Conservation (phyloP, 2,329 filamentous ascomycete species). For the Emmonsia crescens region DNA sequence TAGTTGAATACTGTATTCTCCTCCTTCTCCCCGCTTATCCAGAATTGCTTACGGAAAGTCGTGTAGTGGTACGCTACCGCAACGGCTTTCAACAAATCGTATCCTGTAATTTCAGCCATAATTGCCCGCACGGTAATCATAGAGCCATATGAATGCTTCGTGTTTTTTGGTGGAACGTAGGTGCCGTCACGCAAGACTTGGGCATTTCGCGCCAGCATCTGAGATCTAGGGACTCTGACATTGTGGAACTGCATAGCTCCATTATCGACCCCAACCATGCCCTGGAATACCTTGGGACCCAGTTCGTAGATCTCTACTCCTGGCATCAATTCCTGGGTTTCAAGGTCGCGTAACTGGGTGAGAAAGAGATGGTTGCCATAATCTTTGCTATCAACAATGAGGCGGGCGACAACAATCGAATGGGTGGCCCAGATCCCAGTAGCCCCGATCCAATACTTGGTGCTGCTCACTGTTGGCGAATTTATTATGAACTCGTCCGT, state of each 20-base stretch:
- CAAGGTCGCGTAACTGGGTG: constrained; percentile 20
- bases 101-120: constrained; percentile 19
- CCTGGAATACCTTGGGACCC: constrained; percentile 18
- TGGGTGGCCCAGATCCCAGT: constrained; percentile 21
- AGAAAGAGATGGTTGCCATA: constrained; percentile 23
- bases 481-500: constrained; percentile 24
- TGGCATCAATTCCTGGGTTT: constrained; percentile 16
- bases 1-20: constrained; percentile 17
- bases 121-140: constrained; percentile 25
- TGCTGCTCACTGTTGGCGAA: constrained; percentile 19
- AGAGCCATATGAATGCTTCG: constrained; percentile 25
- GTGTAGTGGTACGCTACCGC: constrained; percentile 25
- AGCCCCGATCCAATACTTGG: constrained; percentile 25
- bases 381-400: constrained; percentile 20
- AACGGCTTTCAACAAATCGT: constrained; percentile 24
- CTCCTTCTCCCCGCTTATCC: constrained; percentile 5
- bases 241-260: constrained; percentile 25
- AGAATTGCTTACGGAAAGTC: constrained; percentile 14
- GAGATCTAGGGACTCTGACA: constrained; percentile 23
- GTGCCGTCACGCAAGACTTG: constrained; percentile 21
- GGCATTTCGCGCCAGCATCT: constrained; percentile 23
- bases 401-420: constrained; percentile 21
- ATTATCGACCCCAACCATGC: constrained; percentile 18
- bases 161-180: constrained; percentile 20
- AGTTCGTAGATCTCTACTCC: constrained; percentile 23